A percentile compares a stretch with the other conserved stretches of the same genome.
phyloP scores from a whole-genome alignment of 208 protist species.

The Blechomonas ayalai region DNA sequence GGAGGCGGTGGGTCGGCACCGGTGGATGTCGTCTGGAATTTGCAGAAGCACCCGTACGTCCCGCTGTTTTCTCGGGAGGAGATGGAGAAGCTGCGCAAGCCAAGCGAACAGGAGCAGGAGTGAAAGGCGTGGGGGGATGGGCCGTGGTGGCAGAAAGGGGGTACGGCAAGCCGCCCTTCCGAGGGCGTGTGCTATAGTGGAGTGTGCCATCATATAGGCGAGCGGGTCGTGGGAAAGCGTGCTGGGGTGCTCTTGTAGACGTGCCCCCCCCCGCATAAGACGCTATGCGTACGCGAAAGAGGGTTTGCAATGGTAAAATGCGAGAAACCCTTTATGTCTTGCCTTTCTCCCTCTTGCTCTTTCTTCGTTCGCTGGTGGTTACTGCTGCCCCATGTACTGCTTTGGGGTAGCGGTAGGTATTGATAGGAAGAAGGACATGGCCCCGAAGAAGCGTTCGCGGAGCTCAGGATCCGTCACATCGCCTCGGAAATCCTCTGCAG shows the following conservation, averaged over 20 bases:
- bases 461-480: too few relatives aligned
- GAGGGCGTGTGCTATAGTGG: not conserved
- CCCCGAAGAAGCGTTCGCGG: slow-evolving; percentile 1
- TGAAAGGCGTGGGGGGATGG: not conserved
- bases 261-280: not conserved
- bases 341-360: not conserved
- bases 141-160: not conserved
- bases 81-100: slow-evolving; percentile 34
- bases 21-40: slow-evolving; percentile 57
- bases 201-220: too few relatives aligned
- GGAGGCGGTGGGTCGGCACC: not conserved
- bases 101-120: too few relatives aligned
- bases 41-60: slow-evolving; percentile 61
- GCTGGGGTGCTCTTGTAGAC: too few relatives aligned
- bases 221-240: slow-evolving; percentile 1
- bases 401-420: not conserved
- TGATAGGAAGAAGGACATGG: not conserved
- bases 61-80: slow-evolving; percentile 52
- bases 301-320: not conserved
- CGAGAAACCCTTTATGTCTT: not conserved
- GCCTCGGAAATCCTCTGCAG: too few relatives aligned
- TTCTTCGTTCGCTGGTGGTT: not conserved
- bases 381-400: too few relatives aligned
- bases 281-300: not conserved
- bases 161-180: not conserved